These are phyloP conservation scores for Hypoxylon sp. DNA, from an alignment of 2,329 filamentous ascomycete genomes.

Conservation along the genomic window DNA sequence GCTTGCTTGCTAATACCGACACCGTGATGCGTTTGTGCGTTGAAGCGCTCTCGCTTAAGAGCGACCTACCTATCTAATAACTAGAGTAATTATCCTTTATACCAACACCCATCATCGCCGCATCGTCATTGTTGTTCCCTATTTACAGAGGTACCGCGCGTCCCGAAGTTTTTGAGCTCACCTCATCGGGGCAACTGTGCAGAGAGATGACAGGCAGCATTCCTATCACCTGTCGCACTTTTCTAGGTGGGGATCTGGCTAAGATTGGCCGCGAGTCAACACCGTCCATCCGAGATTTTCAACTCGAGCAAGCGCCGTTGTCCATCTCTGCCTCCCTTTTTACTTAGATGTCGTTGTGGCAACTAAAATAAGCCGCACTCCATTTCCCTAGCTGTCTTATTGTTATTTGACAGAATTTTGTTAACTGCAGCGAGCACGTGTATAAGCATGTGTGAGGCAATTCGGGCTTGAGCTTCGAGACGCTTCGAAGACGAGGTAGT, in stretches of 20 bases:
- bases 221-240: conserved; percentile 44
- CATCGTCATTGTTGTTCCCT: conserved; percentile 26
- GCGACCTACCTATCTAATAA: conserved; percentile 1
- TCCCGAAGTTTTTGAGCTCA: conserved; percentile 42
- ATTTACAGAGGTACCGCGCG: conserved; percentile 39
- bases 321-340: conserved; percentile 28
- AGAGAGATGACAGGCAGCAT: conserved; percentile 44
- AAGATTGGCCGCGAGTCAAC: conserved; percentile 43
- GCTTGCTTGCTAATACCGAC: conserved; percentile 30
- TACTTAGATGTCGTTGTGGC: conserved; percentile 23
- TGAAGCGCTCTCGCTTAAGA: conserved; percentile 18
- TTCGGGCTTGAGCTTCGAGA: conserved; percentile 24
- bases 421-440: conserved; percentile 6
- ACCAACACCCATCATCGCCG: conserved; percentile 23
- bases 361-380: conserved; percentile 27
- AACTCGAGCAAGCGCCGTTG: conserved; percentile 35
- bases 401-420: conserved; percentile 8
- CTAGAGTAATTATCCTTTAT: conserved; percentile 19
- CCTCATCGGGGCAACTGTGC: conserved; percentile 42
- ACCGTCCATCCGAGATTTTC: conserved; percentile 38
- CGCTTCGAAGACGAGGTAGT: conserved; percentile 25
- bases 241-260: conserved; percentile 40
- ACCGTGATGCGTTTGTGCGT: conserved; percentile 34
- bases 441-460: conserved; percentile 4
- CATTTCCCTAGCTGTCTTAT: conserved; percentile 7